Conservation (phyloP, 768 basidiomycete genomes). For the Pisolithus marmoratus region DNA sequence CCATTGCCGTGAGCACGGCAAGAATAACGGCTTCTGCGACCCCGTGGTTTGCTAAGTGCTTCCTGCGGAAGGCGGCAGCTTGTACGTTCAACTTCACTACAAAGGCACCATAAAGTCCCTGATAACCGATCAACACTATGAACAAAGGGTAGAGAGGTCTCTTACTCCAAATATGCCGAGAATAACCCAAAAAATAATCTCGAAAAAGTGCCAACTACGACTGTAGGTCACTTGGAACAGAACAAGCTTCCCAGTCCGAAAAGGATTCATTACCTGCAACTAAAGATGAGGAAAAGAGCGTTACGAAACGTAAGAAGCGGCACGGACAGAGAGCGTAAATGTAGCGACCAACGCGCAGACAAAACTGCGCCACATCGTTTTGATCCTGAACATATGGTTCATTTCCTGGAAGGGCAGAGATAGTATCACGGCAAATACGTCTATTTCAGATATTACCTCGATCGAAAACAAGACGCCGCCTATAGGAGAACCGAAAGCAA, state of each 20-base stretch:
- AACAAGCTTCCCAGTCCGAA: conserved; percentile 95
- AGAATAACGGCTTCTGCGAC: conserved; percentile 86
- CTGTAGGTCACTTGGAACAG: conserved; percentile 97
- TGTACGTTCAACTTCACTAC: conserved; percentile 96
- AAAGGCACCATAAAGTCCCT: conserved; percentile 97
- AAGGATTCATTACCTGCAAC: conserved; percentile 91
- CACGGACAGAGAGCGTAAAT: conserved; percentile 85
- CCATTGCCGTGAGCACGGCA: conserved; percentile 82
- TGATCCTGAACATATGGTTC: conserved; percentile 94
- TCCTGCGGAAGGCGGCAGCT: conserved; percentile 90
- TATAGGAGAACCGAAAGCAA: conserved; percentile 97
- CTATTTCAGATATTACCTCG: conserved; percentile 50
- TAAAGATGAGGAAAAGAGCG: conserved; percentile 15
- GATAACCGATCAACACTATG: conserved; percentile 9
- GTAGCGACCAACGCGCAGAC: conserved; percentile 97
- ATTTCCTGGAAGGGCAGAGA: conserved; percentile 67
- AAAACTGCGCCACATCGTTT: conserved; percentile 98
- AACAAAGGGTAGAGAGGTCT: background rate
- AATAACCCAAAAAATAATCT: conserved; percentile 93
- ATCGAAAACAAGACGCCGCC: conserved; percentile 97
- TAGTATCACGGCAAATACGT: background rate
- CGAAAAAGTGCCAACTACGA: conserved; percentile 98
- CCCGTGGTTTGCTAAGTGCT: conserved; percentile 77
- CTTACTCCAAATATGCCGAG: conserved; percentile 93
- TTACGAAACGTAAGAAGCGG: conserved; percentile 12